Evolutionary conservation across 352 stramenopile species (phyloP).

Genomic region (Phytophthora europaea): DNA sequence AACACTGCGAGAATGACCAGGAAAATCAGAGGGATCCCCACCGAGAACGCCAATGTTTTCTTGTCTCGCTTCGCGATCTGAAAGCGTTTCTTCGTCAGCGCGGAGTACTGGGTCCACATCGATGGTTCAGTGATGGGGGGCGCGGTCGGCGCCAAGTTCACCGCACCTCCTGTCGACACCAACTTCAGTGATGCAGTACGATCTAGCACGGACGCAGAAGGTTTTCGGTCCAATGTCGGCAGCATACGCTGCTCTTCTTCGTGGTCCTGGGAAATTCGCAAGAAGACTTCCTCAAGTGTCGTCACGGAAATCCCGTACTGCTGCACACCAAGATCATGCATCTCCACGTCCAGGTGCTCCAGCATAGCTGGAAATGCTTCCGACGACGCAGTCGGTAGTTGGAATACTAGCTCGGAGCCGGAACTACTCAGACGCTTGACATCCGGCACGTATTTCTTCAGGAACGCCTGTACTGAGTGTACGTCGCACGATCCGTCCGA

Average conservation of each 20-base stretch:
- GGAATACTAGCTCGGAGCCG: conserved; percentile 95
- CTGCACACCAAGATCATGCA: conserved; percentile 66
- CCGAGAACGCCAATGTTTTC: conserved; percentile 61
- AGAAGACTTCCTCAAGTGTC: conserved; percentile 99
- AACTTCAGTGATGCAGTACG: conserved; percentile 19
- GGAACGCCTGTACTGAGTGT: conserved; percentile 37
- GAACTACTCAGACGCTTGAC: conserved; percentile 91
- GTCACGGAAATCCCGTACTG: conserved; percentile 98
- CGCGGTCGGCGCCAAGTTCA: conserved; percentile 6
- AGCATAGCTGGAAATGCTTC: conserved; percentile 93
- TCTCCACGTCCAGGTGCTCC: conserved; percentile 67
- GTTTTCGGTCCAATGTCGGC: conserved; percentile 19
- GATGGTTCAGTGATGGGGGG: conserved; percentile 27
- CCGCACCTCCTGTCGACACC: conserved; percentile 4
- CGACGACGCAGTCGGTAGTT: conserved; percentile 90
- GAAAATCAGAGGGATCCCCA: conserved; percentile 75
- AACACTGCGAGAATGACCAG: conserved; percentile 59
- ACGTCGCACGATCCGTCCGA: conserved; percentile 42
- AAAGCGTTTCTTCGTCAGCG: conserved; percentile 65
- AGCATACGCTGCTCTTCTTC: conserved; percentile 37
- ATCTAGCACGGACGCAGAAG: conserved; percentile 6
- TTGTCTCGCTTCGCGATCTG: conserved; percentile 72
- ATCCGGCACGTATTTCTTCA: conserved; percentile 67
- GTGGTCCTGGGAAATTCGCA: conserved; percentile 74
- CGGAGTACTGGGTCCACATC: conserved; percentile 55